Evolutionary conservation across 345 rosid species (phyloP).

Genomic region (Chamaenerion angustifolium): DNA sequence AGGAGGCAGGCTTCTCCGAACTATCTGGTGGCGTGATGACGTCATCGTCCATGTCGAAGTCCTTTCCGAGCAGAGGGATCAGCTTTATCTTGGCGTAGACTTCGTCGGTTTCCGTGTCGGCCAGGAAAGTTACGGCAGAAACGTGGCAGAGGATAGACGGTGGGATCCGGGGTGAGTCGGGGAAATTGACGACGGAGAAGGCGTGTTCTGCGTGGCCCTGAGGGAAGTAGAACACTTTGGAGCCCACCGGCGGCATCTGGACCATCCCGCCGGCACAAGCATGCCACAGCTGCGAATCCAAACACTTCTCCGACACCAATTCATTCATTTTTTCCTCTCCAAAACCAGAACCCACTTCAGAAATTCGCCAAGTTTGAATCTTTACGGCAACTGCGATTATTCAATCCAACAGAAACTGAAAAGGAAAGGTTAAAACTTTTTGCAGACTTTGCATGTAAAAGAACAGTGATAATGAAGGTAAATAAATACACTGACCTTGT

Average conservation of each 20-base stretch:
- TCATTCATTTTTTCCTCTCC: conserved; percentile 22
- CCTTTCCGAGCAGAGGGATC: conserved; percentile 29
- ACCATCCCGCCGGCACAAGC: conserved; percentile 97
- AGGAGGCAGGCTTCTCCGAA: conserved; percentile 66
- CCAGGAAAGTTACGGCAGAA: conserved; percentile 54
- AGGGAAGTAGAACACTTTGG: conserved; percentile 68
- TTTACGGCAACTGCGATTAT: too few relatives aligned
- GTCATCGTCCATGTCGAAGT: conserved; percentile 22
- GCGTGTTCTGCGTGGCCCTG: conserved; percentile 91
- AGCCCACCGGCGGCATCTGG: conserved; percentile 59
- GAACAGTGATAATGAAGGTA: too few relatives aligned
- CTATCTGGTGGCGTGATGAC: conserved; percentile 5
- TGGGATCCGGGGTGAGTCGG: conserved; percentile 33
- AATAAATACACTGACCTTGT: too few relatives aligned
- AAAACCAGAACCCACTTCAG: neutral
- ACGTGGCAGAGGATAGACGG: conserved; percentile 53
- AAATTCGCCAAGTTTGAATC: too few relatives aligned
- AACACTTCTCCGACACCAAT: conserved; percentile 23
- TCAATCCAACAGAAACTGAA: too few relatives aligned
- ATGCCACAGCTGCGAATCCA: conserved; percentile 95
- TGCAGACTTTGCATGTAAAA: too few relatives aligned
- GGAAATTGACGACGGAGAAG: conserved; percentile 39
- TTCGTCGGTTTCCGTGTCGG: conserved; percentile 77
- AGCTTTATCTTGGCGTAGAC: conserved; percentile 58
- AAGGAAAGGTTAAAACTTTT: too few relatives aligned